phyloP scores from a whole-genome alignment of 116 monocot species.

The Trichopus zeylanicus region DNA sequence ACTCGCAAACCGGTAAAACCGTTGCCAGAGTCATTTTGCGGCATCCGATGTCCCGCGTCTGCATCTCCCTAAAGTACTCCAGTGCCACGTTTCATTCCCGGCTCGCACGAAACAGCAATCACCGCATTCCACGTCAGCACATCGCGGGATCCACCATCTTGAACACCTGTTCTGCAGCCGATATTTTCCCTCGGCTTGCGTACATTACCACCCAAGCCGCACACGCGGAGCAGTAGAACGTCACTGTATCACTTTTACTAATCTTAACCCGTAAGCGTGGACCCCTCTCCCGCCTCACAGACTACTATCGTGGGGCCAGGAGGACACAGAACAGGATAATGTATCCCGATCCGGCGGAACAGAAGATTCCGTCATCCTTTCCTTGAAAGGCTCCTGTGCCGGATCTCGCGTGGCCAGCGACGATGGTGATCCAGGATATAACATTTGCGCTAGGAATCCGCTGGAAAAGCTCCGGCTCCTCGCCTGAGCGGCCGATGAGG shows the following conservation, averaged over 20 bases:
- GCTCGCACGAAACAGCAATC: slow-evolving; percentile 11
- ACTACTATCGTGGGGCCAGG: slow-evolving; percentile 28
- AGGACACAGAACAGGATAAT: slow-evolving; percentile 32
- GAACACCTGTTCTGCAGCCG: slow-evolving; percentile 12
- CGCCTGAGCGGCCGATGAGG: slow-evolving; percentile 26
- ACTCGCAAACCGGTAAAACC: slow-evolving; percentile 18
- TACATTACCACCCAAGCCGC: slow-evolving; percentile 30
- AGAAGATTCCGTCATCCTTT: too few relatives aligned
- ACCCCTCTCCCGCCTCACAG: slow-evolving; percentile 12
- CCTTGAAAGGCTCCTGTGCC: too few relatives aligned
- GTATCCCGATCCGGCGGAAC: slow-evolving; percentile 32
- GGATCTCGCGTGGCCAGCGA: slow-evolving; percentile 33
- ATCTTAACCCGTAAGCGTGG: slow-evolving; percentile 43
- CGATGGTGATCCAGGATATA: slow-evolving; percentile 42
- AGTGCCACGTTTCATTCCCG: slow-evolving; percentile 14
- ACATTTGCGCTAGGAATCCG: slow-evolving; percentile 15
- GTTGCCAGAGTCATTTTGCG: slow-evolving; percentile 14
- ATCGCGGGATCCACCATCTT: slow-evolving; percentile 16
- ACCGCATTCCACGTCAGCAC: slow-evolving; percentile 34
- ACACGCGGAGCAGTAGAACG: slow-evolving; percentile 33
- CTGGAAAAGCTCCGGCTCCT: slow-evolving; percentile 19
- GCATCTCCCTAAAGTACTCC: slow-evolving; percentile 23
- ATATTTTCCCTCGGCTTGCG: slow-evolving; percentile 2
- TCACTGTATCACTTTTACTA: neutral
- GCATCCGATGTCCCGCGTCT: slow-evolving; percentile 10